A percentile compares a stretch with the other conserved stretches of the same genome.
Conservation (phyloP, 805 yeast genomes). For the Pichia eremophila region DNA sequence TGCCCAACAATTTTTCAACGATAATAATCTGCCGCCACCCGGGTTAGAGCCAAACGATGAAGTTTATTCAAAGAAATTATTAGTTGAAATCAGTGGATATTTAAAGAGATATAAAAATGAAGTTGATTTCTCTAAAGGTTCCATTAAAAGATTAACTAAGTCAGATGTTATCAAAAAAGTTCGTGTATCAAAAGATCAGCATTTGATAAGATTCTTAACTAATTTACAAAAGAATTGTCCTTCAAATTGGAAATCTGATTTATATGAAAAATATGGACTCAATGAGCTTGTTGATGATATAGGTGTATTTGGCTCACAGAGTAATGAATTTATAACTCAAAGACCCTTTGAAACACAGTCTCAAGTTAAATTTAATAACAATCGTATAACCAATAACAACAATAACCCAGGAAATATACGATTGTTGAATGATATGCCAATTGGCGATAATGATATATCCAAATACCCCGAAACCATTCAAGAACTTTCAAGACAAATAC, state of each 20-base stretch:
- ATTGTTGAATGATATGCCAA: slow-evolving; percentile 1
- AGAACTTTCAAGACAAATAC: neutral
- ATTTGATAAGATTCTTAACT: slow-evolving; percentile 12
- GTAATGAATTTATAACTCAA: neutral
- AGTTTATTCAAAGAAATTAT: slow-evolving; percentile 10
- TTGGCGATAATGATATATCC: neutral
- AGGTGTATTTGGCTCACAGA: neutral
- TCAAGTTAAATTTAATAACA: neutral
- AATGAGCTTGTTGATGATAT: slow-evolving; percentile 3
- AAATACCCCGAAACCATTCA: neutral
- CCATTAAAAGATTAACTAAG: slow-evolving; percentile 7
- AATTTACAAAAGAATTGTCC: slow-evolving; percentile 12
- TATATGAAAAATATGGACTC: slow-evolving; percentile 10
- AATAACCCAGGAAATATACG: neutral
- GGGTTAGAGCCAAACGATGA: slow-evolving; percentile 9
- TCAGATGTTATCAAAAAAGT: slow-evolving; percentile 7
- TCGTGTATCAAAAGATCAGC: slow-evolving; percentile 5
- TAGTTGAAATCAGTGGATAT: slow-evolving; percentile 15
- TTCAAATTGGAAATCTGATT: slow-evolving; percentile 6
- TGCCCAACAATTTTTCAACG: neutral
- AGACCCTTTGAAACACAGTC: neutral
- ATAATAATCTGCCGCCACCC: slow-evolving; percentile 7
- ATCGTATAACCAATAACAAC: neutral
- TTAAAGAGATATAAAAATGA: slow-evolving; percentile 11
- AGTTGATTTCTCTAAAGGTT: slow-evolving; percentile 16